Base-by-base conservation (phyloP, 148 eudicot genomes). In the Gaultheria prostrata region DNA sequence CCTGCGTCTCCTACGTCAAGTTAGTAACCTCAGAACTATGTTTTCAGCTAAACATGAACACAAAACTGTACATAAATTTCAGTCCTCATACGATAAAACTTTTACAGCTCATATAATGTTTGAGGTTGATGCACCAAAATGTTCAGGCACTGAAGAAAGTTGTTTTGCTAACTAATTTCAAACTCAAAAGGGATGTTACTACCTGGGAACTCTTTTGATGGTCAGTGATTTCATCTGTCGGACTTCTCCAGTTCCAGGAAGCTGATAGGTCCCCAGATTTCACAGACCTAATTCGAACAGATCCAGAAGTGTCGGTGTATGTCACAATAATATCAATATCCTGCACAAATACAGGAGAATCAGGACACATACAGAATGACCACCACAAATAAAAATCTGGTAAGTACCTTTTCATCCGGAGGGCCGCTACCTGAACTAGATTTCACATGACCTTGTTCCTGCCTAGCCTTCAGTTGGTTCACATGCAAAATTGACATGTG, bases 211-310 rank as follows among this genome's bases (percentile, higher is more conserved):
- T 86, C 72, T 85, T 87, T 81, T 32, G 35, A 72, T 75, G 82
- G 81, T 89, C 89, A 80, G 73, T 82, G 14, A 79, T 84, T 78
- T 85, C 88, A 88, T 89, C 87, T 18, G 72, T 83, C 63, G 95
- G 93, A 86, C 88, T 90, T 89, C 87, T 89, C 99, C 99, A 97
- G 75, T 93, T 91, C 99, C 99, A 97, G 56, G 99, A 97, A 88
- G 95, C 86, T 78, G 99, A 97, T 33, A 97, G 86, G 86, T 95
- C 93, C 84, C 80, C 93, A 72, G 98, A 95, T 65, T 89, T 92
- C 85, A 97, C 95, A 46, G 89, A 89, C 87, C 90, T 90, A 85
- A 93, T 91, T 82, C 88, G 92, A 77, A 97, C 84, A 81, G 87
- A 89, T 73, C 99, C 99, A 86, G 93, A 92, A 83, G 92, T 67